Evolutionary conservation across 306 rosid genomes (phyloP).

Genomic region (Benincasa hispida): DNA sequence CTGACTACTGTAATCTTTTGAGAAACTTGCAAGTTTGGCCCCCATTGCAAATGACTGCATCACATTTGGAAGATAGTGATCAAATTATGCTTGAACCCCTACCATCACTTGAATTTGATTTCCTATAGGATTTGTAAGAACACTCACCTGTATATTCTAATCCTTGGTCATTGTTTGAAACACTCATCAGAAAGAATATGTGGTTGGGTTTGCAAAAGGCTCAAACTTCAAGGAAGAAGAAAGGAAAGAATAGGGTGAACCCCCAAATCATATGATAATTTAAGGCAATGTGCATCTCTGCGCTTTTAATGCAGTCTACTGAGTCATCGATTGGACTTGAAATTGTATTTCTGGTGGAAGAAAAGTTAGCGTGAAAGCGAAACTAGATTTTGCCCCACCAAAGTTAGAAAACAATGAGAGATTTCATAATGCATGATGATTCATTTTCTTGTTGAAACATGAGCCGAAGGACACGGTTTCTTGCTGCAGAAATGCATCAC

Average conservation of each 20-base stretch:
- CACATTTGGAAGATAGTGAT: background rate
- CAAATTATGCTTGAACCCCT: background rate
- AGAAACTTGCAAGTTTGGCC: background rate
- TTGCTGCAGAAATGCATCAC: slow-evolving; percentile 5
- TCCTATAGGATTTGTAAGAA: background rate
- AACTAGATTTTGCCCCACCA: background rate
- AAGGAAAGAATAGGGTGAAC: background rate
- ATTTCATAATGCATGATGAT: background rate
- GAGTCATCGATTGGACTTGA: background rate
- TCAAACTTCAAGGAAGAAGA: background rate
- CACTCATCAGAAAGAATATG: background rate
- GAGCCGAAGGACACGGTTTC: slow-evolving; percentile 6
- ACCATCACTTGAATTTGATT: background rate
- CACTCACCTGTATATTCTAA: background rate
- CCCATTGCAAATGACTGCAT: background rate
- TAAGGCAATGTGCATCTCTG: background rate
- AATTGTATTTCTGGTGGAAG: background rate
- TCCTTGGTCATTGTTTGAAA: background rate
- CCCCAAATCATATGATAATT: background rate
- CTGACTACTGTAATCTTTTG: background rate
- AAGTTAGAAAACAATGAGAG: background rate
- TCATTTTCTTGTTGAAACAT: slow-evolving; percentile 9
- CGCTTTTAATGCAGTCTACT: background rate
- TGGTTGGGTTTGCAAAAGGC: background rate
- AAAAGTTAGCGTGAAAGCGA: background rate